Conservation (phyloP, 2,329 filamentous ascomycete species). For the Talaromyces funiculosus region DNA sequence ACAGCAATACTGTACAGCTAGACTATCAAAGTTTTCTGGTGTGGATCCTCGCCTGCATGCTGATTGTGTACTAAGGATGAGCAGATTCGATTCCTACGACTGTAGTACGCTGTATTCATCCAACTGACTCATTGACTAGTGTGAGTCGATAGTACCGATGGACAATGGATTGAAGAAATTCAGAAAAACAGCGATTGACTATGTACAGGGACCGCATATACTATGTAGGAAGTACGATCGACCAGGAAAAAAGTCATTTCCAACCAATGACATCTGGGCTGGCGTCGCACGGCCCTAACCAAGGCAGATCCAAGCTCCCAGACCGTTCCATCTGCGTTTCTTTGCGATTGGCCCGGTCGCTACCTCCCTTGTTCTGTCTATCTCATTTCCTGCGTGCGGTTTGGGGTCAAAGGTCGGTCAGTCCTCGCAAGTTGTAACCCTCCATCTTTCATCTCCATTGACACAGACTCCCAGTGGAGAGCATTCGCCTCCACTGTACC, state of each 20-base stretch:
- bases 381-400: background rate
- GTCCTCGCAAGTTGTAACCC: background rate
- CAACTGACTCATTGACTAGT: background rate
- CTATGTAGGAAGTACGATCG: background rate
- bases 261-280: background rate
- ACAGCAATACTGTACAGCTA: background rate
- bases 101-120: too few species aligned
- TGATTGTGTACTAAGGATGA: background rate
- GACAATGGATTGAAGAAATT: too few species aligned
- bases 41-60: background rate
- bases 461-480: background rate
- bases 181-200: too few species aligned
- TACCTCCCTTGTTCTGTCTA: background rate
- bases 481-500: background rate
- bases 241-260: background rate
- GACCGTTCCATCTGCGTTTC: background rate
- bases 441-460: background rate
- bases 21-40: slow-evolving; percentile 3
- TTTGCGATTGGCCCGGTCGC: background rate
- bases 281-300: background rate
- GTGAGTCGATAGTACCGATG: too few species aligned
- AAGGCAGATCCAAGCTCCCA: slow-evolving; percentile 6
- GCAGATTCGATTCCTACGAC: background rate
- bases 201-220: background rate
- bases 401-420: background rate